These are phyloP conservation scores for Saturnispora sekii DNA, from an alignment of 805 yeast genomes.

Conservation along the genomic window DNA sequence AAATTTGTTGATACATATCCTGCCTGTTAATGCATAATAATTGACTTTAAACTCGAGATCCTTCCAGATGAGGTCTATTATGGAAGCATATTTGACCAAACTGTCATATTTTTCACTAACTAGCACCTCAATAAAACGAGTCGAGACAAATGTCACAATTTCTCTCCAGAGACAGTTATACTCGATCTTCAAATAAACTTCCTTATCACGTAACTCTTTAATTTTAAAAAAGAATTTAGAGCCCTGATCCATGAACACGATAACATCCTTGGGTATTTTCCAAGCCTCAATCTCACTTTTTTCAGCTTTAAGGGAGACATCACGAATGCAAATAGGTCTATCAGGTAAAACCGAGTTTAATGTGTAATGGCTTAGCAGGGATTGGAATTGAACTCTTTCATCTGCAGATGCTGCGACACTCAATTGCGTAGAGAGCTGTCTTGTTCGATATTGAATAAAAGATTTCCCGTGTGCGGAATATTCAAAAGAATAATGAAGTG, in stretches of 20 bases:
- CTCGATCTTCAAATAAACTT: constrained; percentile 33
- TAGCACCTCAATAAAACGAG: constrained; percentile 1
- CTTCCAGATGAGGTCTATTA: constrained; percentile 15
- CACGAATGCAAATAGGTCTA: constrained; percentile 44
- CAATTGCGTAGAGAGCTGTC: constrained; percentile 41
- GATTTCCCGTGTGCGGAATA: constrained; percentile 4
- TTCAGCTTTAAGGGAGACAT: constrained; percentile 26
- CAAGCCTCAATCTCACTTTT: constrained; percentile 17
- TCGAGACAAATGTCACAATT: constrained; percentile 24
- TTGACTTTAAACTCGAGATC: constrained; percentile 20
- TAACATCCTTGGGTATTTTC: constrained; percentile 28
- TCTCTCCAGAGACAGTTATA: constrained; percentile 42
- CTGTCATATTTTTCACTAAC: constrained; percentile 1
- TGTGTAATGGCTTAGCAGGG: constrained; percentile 44
- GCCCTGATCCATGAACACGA: constrained; percentile 66
- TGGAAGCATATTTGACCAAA: constrained; percentile 16
- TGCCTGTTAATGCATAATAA: constrained; percentile 21
- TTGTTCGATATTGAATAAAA: constrained; percentile 14
- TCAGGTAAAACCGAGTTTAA: constrained; percentile 46
- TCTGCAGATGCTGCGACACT: constrained; percentile 69
- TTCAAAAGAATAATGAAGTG: constrained; percentile 15
- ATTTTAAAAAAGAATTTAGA: constrained; percentile 52
- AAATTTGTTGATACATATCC: constrained; percentile 13
- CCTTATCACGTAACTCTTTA: constrained; percentile 25
- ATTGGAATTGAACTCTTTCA: constrained; percentile 54